Percentiles rank a stretch among this genome's conserved stretches.
Evolutionary conservation across 1,139 yeast species (phyloP).

Genomic region (Starmera stellimalicola): DNA sequence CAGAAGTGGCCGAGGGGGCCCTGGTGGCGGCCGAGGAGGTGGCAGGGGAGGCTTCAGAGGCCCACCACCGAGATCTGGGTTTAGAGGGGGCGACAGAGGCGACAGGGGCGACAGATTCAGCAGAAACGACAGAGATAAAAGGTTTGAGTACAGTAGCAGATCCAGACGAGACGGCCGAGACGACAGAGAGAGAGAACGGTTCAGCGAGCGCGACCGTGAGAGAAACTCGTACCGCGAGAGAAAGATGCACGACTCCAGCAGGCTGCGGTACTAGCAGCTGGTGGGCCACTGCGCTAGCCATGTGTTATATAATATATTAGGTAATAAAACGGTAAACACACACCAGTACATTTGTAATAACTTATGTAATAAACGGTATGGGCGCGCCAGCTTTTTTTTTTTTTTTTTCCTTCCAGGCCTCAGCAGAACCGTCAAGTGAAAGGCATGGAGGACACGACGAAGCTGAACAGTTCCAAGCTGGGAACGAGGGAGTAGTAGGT

Average conservation of each 20-base stretch:
- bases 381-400: too few relatives aligned
- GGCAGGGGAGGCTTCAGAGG: slow-evolving; percentile 5
- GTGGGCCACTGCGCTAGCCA: too few relatives aligned
- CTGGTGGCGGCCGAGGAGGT: slow-evolving; percentile 7
- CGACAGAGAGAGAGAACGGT: neutral
- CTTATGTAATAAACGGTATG: too few relatives aligned
- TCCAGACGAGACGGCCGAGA: slow-evolving; percentile 7
- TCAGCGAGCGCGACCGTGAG: slow-evolving; percentile 11
- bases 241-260: slow-evolving; percentile 8
- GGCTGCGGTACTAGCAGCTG: slow-evolving; percentile 8
- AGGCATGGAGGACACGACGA: slow-evolving; percentile 34
- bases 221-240: slow-evolving; percentile 11
- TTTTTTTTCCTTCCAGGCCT: too few relatives aligned
- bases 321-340: too few relatives aligned
- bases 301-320: too few relatives aligned
- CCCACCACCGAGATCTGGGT: neutral
- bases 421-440: neutral
- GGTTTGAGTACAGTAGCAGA: slow-evolving; percentile 14
- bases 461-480: slow-evolving; percentile 58
- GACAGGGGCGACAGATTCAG: neutral
- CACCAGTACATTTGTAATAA: too few relatives aligned
- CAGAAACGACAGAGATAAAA: slow-evolving; percentile 4
- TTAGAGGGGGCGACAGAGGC: slow-evolving; percentile 4
- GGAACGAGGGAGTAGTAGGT: slow-evolving; percentile 73
- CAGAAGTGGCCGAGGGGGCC: slow-evolving; percentile 6